A percentile compares a stretch with the other conserved stretches of the same genome.
phyloP scores from a whole-genome alignment of 306 rosid species.

The Fagus sylvatica region DNA sequence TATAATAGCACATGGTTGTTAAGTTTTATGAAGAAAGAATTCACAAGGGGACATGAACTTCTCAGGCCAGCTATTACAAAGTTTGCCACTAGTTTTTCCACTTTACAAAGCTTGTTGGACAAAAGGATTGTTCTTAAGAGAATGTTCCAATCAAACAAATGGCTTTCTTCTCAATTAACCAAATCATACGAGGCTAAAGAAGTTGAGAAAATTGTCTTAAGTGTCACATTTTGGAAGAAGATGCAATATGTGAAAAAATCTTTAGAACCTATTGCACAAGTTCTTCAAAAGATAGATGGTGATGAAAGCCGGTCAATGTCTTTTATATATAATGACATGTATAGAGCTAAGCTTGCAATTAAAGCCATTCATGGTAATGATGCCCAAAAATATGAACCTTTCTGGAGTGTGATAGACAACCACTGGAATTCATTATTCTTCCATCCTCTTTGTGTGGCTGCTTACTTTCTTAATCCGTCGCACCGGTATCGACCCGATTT shows the following conservation, averaged over 20 bases:
- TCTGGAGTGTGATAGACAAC: slow-evolving; percentile 79
- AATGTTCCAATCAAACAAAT: slow-evolving; percentile 79
- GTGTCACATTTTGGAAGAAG: slow-evolving; percentile 82
- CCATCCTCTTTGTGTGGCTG: slow-evolving; percentile 68
- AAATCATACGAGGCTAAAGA: slow-evolving; percentile 70
- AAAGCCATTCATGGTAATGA: slow-evolving; percentile 65
- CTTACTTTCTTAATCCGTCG: slow-evolving; percentile 49
- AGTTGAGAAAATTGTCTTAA: slow-evolving; percentile 71
- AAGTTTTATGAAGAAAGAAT: slow-evolving; percentile 75
- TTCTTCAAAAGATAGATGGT: slow-evolving; percentile 66
- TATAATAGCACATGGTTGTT: slow-evolving; percentile 81
- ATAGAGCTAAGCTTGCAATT: slow-evolving; percentile 75
- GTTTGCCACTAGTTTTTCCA: slow-evolving; percentile 75
- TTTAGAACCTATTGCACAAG: slow-evolving; percentile 70
- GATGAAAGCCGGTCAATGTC: slow-evolving; percentile 69
- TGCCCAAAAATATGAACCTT: slow-evolving; percentile 67
- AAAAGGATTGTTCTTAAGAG: slow-evolving; percentile 64
- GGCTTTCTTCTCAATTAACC: slow-evolving; percentile 73
- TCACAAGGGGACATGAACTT: slow-evolving; percentile 79
- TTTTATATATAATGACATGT: slow-evolving; percentile 65
- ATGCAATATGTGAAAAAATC: slow-evolving; percentile 63
- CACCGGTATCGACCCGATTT: slow-evolving; percentile 45
- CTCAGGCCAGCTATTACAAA: slow-evolving; percentile 59
- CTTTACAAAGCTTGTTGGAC: slow-evolving; percentile 75
- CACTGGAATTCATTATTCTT: slow-evolving; percentile 72